Evolutionary conservation across 1,284 basidiomycete species (phyloP).

Genomic region (Fistulinella staudtii): DNA sequence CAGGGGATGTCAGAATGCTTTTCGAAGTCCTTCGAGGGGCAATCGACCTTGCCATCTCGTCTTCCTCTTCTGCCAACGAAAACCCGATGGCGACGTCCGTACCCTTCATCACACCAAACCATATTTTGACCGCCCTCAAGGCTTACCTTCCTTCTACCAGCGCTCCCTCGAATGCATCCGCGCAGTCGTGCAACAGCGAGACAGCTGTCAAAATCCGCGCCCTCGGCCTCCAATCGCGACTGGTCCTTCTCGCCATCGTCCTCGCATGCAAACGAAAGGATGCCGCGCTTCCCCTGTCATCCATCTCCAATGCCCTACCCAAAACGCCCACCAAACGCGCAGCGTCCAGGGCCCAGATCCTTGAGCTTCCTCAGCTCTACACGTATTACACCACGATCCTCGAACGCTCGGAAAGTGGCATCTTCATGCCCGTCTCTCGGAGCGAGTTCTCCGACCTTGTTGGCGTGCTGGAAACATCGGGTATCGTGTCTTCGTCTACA

Average conservation of each 20-base stretch:
- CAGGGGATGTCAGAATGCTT: conserved; percentile 72
- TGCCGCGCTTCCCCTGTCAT: conserved; percentile 48
- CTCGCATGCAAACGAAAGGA: conserved; percentile 61
- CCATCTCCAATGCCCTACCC: conserved; percentile 33
- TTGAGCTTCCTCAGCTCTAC: conserved; percentile 60
- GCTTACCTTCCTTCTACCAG: conserved; percentile 54
- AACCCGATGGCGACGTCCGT: conserved; percentile 42
- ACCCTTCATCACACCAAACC: conserved; percentile 53
- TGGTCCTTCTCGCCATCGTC: conserved; percentile 60
- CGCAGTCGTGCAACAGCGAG: conserved; percentile 51
- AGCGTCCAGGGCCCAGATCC: conserved; percentile 28
- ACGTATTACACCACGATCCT: conserved; percentile 60
- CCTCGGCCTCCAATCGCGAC: conserved; percentile 67
- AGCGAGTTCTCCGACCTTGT: conserved; percentile 73
- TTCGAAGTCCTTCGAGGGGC: conserved; percentile 76
- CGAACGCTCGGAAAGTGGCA: conserved; percentile 46
- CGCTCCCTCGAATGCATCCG: conserved; percentile 8
- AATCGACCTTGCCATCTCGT: conserved; percentile 59
- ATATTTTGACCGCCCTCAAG: conserved; percentile 67
- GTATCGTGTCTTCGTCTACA: conserved; percentile 47
- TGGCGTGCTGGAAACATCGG: conserved; percentile 67
- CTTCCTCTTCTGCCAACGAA: conserved; percentile 18
- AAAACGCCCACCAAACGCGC: conserved; percentile 55
- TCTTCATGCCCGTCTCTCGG: conserved; percentile 63
- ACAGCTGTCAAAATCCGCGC: conserved; percentile 58